phyloP scores from a whole-genome alignment of 2,329 filamentous ascomycete genomes.

The Beauveria sp. region DNA sequence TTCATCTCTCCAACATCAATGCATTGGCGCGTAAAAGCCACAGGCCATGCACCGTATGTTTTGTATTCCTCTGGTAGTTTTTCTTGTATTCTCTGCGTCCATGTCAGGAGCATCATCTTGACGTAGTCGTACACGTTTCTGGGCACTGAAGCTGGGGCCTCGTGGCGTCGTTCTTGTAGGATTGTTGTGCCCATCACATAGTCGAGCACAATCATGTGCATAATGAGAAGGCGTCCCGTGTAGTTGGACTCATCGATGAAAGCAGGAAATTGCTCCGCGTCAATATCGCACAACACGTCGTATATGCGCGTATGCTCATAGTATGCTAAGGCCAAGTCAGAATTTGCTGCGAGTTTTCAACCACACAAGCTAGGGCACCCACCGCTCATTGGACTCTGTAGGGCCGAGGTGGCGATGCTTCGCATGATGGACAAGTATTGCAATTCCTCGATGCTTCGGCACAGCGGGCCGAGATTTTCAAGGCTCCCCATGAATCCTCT shows the following conservation, averaged over 20 bases:
- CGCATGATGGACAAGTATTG: slow-evolving; percentile 9
- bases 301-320: slow-evolving; percentile 11
- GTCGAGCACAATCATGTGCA: slow-evolving; percentile 12
- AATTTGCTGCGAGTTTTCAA: neutral
- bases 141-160: neutral
- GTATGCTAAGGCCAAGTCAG: neutral
- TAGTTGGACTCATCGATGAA: slow-evolving; percentile 11
- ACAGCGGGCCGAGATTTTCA: slow-evolving; percentile 4
- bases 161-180: slow-evolving; percentile 1
- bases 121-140: slow-evolving; percentile 17
- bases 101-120: slow-evolving; percentile 27
- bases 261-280: slow-evolving; percentile 4
- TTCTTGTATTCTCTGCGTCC: slow-evolving; percentile 29
- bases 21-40: slow-evolving; percentile 18
- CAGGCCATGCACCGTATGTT: slow-evolving; percentile 26
- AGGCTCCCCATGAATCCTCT: slow-evolving; percentile 7
- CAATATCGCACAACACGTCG: neutral
- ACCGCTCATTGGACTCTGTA: slow-evolving; percentile 5
- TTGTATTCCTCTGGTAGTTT: slow-evolving; percentile 24
- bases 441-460: slow-evolving; percentile 8
- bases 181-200: slow-evolving; percentile 10
- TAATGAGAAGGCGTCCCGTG: slow-evolving; percentile 5
- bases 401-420: slow-evolving; percentile 4
- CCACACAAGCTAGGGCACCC: neutral
- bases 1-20: slow-evolving; percentile 6